Evolutionary conservation across 176 grass and related monocot species (phyloP).

Genomic region (Lolium multiflorum): DNA sequence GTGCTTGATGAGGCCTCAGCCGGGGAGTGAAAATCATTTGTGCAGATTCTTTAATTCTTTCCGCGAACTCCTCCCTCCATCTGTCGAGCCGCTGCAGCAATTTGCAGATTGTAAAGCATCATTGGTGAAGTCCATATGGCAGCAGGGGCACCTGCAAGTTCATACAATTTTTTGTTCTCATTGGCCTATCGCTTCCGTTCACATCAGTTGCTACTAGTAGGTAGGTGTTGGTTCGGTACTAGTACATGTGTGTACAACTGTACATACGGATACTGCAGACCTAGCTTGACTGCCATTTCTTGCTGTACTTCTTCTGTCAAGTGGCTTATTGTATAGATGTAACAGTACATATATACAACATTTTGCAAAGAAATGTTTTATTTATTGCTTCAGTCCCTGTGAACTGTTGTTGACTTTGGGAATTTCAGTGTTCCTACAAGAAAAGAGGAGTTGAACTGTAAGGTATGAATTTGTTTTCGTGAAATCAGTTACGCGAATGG

Average conservation of each 20-base stretch:
- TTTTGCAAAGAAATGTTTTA: neutral
- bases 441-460: neutral
- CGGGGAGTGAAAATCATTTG: slow-evolving; percentile 20
- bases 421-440: neutral
- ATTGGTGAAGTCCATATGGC: slow-evolving; percentile 14
- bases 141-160: neutral
- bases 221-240: neutral
- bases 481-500: neutral
- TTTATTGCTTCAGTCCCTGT: neutral
- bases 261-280: slow-evolving; percentile 9
- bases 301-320: too few relatives aligned
- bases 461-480: too few relatives aligned
- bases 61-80: neutral
- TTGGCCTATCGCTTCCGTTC: neutral
- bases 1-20: slow-evolving; percentile 48
- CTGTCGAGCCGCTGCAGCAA: slow-evolving; percentile 29
- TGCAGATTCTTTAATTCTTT: slow-evolving; percentile 51
- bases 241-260: slow-evolving; percentile 41
- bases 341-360: neutral
- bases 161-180: neutral
- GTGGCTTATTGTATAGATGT: neutral
- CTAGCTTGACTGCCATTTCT: neutral
- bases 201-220: neutral
- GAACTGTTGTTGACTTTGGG: neutral
- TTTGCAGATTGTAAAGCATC: slow-evolving; percentile 25